Base-by-base conservation (phyloP, 2,329 filamentous ascomycete genomes). In the Cladorrhinum sp. region DNA sequence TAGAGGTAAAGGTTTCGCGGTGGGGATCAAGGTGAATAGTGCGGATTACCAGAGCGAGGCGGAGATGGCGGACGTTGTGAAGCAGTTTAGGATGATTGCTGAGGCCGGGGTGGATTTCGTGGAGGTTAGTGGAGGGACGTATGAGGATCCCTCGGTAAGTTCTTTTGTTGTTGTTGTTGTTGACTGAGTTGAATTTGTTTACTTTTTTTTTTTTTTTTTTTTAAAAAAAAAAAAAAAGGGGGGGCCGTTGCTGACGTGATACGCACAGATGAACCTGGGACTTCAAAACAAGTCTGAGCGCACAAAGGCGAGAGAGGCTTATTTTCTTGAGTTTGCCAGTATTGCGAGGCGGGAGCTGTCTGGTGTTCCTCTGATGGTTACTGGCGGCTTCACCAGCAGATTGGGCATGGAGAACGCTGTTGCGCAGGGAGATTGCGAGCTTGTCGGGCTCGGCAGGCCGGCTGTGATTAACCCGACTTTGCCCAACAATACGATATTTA, bases 321-420 rank as follows among this genome's bases (percentile, higher is more conserved):
- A 87, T 76, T 90, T 91, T 73, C 75, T 89, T 1, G 82, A 88
- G 50, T 90, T 89, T 64, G 83, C 85, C 0, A 73, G 76, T n/a
- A 74, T 76, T 8, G 78, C 84, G 32, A 78, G 83, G 25, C 67
- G 69, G 3, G 71, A 73, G 23, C 77, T 81, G 58, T 77, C 78
- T 0, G 64, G 73, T 2, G 71, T 81, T 0, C 72, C 79, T 0
- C 70, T 85, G 29, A 81, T 85, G 75, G 78, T 89, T 2, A 88
- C 85, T 0, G 86, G 87, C 2, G 87, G 86, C 0, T 87, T 90
- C 70, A 79, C 85, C 1, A 81, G 78, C 0, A 66, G 77, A 0
- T 57, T 59, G 0, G 77, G 77, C 2, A 78, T 79, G 73, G 76
- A 79, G 53, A 69, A 66, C 0, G 78, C 77, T 0, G 59, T 80